Evolutionary conservation across 768 basidiomycete genomes (phyloP).

Genomic region (Serendipita sp.): DNA sequence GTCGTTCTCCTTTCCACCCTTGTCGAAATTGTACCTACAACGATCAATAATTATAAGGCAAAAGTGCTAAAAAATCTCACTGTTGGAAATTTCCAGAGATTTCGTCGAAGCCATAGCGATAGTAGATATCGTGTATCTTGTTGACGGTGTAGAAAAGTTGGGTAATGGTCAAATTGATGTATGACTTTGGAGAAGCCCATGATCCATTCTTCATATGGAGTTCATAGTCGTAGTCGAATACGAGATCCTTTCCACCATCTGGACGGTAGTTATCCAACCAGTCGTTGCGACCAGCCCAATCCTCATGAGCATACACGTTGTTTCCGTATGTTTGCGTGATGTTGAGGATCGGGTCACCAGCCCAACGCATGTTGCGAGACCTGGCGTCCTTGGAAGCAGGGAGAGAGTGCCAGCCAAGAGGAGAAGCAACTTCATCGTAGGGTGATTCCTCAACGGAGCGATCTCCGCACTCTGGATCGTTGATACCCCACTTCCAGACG

Average conservation of each 20-base stretch:
- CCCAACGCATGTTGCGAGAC: slow-evolving; percentile 15
- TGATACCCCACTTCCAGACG: slow-evolving; percentile 66
- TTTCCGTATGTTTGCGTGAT: slow-evolving; percentile 77
- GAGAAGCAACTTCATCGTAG: slow-evolving; percentile 64
- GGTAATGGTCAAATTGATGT: slow-evolving; percentile 73
- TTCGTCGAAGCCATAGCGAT: slow-evolving; percentile 88
- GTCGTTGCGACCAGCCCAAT: slow-evolving; percentile 57
- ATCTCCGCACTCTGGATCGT: slow-evolving; percentile 65
- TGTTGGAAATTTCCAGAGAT: slow-evolving; percentile 92
- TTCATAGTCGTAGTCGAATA: slow-evolving; percentile 60
- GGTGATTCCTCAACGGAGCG: slow-evolving; percentile 45
- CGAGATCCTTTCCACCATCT: slow-evolving; percentile 34
- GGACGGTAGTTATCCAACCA: slow-evolving; percentile 71
- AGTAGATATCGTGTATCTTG: slow-evolving; percentile 67
- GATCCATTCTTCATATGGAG: slow-evolving; percentile 39
- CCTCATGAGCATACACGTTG: slow-evolving; percentile 90
- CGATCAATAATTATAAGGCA: too few species aligned
- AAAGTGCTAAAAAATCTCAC: neutral
- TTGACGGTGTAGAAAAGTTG: slow-evolving; percentile 84
- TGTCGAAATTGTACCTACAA: slow-evolving; percentile 62
- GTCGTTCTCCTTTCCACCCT: slow-evolving; percentile 74
- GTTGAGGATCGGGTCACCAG: slow-evolving; percentile 24
- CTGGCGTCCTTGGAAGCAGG: slow-evolving; percentile 56
- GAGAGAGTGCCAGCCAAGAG: slow-evolving; percentile 82
- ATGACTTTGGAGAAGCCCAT: slow-evolving; percentile 63